Evolutionary conservation across 2,329 filamentous ascomycete genomes (phyloP).

Genomic region (Botryotinia globosa): DNA sequence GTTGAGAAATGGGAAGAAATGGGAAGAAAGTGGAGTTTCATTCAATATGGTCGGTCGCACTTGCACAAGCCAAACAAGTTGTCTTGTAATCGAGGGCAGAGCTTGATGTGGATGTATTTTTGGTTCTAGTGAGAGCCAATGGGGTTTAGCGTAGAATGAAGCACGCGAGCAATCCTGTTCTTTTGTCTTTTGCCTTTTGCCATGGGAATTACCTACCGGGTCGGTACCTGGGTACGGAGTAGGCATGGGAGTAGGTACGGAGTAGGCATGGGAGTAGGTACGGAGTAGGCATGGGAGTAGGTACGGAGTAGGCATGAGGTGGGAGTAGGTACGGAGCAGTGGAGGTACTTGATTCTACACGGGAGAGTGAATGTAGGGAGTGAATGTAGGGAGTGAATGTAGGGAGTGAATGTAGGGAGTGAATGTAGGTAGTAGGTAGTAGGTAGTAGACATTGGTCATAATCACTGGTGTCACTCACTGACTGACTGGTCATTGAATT

Average conservation of each 20-base stretch:
- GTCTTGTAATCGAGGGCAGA: not conserved
- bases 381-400: too few relatives aligned
- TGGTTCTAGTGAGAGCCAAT: not conserved
- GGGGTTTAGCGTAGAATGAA: not conserved
- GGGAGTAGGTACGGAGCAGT: not conserved
- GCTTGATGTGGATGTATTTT: not conserved
- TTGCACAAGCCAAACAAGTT: slow-evolving; percentile 1
- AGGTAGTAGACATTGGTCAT: too few relatives aligned
- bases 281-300: too few relatives aligned
- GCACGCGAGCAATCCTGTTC: slow-evolving; percentile 13
- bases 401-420: too few relatives aligned
- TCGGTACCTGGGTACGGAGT: too few relatives aligned
- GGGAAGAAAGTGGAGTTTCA: not conserved
- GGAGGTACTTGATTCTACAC: not conserved
- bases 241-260: too few relatives aligned
- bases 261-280: too few relatives aligned
- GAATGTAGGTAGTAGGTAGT: too few relatives aligned
- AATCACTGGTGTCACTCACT: too few relatives aligned
- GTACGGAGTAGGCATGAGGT: too few relatives aligned
- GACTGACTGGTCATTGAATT: too few relatives aligned
- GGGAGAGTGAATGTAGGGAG: not conserved
- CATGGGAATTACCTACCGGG: not conserved
- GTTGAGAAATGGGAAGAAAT: not conserved
- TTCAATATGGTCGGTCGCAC: not conserved
- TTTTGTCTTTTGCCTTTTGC: not conserved